phyloP scores from a whole-genome alignment of 208 protist genomes.

The Phytomonas serpens region DNA sequence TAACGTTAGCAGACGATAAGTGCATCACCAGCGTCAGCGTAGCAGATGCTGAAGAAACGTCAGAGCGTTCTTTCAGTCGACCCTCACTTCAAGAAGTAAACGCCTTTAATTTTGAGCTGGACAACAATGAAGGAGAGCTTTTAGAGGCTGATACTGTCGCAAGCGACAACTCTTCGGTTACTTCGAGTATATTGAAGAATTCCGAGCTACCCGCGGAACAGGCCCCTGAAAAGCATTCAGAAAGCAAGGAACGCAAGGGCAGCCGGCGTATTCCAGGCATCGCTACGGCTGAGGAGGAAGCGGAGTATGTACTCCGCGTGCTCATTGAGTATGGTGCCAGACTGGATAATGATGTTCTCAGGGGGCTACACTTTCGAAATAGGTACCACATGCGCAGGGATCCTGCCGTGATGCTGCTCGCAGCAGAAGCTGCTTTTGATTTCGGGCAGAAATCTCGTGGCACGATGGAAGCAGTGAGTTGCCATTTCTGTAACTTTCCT shows the following conservation, averaged over 20 bases:
- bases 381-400: background rate
- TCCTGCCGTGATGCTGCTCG: conserved; percentile 1
- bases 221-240: conserved; percentile 6
- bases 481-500: conserved; percentile 8
- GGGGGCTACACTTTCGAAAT: conserved; percentile 14
- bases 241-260: conserved; percentile 14
- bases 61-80: background rate
- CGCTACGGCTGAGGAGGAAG: conserved; percentile 41
- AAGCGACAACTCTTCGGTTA: background rate
- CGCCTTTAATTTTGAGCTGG: conserved; percentile 29
- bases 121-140: conserved; percentile 19
- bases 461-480: conserved; percentile 32
- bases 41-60: background rate
- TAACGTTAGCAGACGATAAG: background rate
- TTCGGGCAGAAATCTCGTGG: conserved; percentile 29
- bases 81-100: conserved; percentile 16
- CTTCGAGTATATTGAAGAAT: conserved; percentile 8
- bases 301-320: conserved; percentile 50
- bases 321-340: conserved; percentile 40
- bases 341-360: conserved; percentile 46
- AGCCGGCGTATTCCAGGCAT: conserved; percentile 15
- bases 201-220: background rate
- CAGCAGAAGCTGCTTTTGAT: conserved; percentile 27
- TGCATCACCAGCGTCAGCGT: background rate
- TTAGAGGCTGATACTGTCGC: conserved; percentile 23